These are phyloP conservation scores for Exophiala bonariae DNA, from an alignment of 2,329 filamentous ascomycete genomes.

Conservation along the genomic window DNA sequence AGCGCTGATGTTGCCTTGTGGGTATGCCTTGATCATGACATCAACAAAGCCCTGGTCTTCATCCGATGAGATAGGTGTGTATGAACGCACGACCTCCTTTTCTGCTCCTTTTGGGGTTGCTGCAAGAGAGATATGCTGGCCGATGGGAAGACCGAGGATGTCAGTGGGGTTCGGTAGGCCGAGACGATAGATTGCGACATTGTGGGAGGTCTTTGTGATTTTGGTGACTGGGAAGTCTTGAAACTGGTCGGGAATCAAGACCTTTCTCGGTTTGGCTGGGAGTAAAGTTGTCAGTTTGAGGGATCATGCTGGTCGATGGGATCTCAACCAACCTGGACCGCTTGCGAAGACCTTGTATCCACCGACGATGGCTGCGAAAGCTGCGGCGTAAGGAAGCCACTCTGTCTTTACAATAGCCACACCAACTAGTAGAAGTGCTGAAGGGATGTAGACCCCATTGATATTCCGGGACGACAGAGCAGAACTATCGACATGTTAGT, in stretches of 20 bases:
- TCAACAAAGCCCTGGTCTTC: conserved; percentile 90
- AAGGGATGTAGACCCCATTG: conserved; percentile 81
- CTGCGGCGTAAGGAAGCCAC: conserved; percentile 70
- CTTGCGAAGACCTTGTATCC: conserved; percentile 70
- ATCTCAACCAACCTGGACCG: conserved; percentile 46
- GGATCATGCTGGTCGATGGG: background rate
- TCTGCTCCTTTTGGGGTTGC: conserved; percentile 73
- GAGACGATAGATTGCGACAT: conserved; percentile 98
- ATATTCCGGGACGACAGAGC: conserved; percentile 55
- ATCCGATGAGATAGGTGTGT: conserved; percentile 89
- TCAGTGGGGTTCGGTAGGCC: conserved; percentile 72
- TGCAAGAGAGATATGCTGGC: conserved; percentile 96
- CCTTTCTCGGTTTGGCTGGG: conserved; percentile 68
- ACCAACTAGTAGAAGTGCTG: conserved; percentile 74
- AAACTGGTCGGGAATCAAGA: conserved; percentile 83
- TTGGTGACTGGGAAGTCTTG: conserved; percentile 91
- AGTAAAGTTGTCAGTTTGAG: conserved; percentile 4
- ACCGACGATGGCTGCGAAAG: conserved; percentile 65
- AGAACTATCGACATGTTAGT: conserved; percentile 11
- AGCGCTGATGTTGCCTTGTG: conserved; percentile 95
- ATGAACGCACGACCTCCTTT: conserved; percentile 86
- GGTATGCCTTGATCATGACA: conserved; percentile 96
- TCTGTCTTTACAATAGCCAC: conserved; percentile 76
- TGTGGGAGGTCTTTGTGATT: conserved; percentile 95
- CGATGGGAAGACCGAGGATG: conserved; percentile 94